Percentiles rank a stretch among this genome's conserved stretches.
Conservation (phyloP, 257 asterid species). For the Asclepias syriaca region DNA sequence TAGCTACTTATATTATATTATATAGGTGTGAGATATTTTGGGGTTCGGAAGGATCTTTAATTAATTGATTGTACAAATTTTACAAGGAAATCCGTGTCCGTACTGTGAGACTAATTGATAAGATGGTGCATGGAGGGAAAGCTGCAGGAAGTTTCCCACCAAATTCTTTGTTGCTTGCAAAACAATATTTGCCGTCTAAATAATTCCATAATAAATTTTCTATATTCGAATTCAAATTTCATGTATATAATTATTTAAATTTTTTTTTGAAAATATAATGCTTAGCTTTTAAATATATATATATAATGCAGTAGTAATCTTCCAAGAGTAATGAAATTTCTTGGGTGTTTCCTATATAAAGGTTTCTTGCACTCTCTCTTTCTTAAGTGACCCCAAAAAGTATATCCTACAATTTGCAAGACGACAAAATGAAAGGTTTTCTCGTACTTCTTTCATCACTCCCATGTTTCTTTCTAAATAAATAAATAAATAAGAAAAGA, state of each 20-base stretch:
- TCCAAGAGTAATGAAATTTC: not conserved
- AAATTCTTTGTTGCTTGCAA: slow-evolving; percentile 2
- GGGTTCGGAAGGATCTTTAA: not conserved
- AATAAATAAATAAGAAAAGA: no score
- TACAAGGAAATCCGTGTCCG: not conserved
- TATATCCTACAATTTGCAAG: not conserved
- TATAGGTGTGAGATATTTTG: not conserved
- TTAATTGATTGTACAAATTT: not conserved
- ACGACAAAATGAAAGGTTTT: not conserved
- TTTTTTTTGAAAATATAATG: no score
- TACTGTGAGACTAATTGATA: not conserved
- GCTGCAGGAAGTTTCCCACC: slow-evolving; percentile 14
- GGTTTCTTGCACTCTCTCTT: not conserved
- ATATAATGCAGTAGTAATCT: no score
- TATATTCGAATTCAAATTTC: no score
- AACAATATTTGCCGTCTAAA: no score
- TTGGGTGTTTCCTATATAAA: slow-evolving; percentile 11
- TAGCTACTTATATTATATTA: no score
- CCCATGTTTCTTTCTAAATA: not conserved
- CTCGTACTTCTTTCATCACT: not conserved
- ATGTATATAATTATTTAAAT: no score
- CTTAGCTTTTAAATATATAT: no score
- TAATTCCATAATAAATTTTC: no score
- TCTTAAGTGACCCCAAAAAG: not conserved
- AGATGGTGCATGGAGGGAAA: not conserved